phyloP scores from a whole-genome alignment of 257 asterid species.

The Nemophila menziesii region DNA sequence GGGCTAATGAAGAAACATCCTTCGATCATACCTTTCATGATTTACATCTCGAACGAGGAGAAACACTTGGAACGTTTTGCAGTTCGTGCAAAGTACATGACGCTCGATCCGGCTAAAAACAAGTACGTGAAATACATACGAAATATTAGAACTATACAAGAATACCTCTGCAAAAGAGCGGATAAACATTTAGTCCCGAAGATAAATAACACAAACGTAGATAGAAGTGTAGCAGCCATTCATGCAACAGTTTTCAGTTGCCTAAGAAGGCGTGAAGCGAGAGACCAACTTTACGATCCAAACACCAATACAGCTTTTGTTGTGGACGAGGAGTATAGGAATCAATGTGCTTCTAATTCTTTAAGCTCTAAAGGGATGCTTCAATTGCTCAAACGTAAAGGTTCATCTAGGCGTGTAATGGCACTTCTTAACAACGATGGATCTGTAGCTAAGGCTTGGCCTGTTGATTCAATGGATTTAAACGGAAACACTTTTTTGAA shows the following conservation, averaged over 20 bases:
- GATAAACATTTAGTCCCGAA: constrained; percentile 95
- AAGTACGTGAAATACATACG: constrained; percentile 88
- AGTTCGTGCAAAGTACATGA: constrained; percentile 99
- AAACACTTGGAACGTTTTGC: constrained; percentile 96
- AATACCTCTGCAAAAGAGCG: constrained; percentile 90
- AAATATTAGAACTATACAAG: constrained; percentile 92
- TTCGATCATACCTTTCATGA: constrained; percentile 93
- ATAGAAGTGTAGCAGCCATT: constrained; percentile 88
- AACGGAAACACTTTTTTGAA: constrained; percentile 41
- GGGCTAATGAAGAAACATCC: constrained; percentile 99
- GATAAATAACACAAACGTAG: constrained; percentile 92
- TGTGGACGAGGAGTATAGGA: constrained; percentile 85
- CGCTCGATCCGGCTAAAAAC: constrained; percentile 91
- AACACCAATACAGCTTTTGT: constrained; percentile 57
- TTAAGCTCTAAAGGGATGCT: constrained; percentile 93
- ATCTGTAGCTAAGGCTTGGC: constrained; percentile 99
- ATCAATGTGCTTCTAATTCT: constrained; percentile 85
- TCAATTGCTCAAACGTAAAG: constrained; percentile 91
- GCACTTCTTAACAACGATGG: constrained; percentile 90
- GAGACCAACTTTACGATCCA: constrained; percentile 76
- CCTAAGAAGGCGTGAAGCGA: constrained; percentile 70
- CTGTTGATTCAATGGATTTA: constrained; percentile 44
- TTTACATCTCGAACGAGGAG: constrained; percentile 84
- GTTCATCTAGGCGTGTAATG: constrained; percentile 86
- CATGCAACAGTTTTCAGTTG: constrained; percentile 97